phyloP scores from a whole-genome alignment of 208 protist species.

The Acanthamoeba healyi region DNA sequence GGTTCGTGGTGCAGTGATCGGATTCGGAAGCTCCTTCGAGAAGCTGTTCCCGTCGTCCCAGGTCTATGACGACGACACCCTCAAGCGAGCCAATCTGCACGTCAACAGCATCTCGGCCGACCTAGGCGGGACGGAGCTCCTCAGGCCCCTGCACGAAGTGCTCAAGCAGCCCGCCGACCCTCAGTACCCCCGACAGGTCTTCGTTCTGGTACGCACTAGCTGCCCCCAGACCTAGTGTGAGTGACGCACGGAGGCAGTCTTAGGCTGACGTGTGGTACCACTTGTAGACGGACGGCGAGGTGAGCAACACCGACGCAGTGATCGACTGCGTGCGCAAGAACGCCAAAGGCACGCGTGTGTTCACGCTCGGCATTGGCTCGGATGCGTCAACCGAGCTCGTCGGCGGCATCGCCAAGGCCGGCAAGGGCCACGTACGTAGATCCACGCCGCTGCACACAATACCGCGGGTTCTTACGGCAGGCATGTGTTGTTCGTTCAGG shows the following conservation, averaged over 20 bases:
- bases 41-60: slow-evolving; percentile 54
- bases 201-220: slow-evolving; percentile 56
- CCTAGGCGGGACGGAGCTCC: slow-evolving; percentile 83
- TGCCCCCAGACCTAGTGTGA: background rate
- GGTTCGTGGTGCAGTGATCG: slow-evolving; percentile 58
- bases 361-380: slow-evolving; percentile 82
- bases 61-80: slow-evolving; percentile 63
- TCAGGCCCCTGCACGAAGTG: slow-evolving; percentile 72
- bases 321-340: slow-evolving; percentile 52
- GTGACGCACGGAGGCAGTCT: too few relatives aligned
- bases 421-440: background rate
- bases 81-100: slow-evolving; percentile 72
- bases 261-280: background rate
- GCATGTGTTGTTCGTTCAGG: slow-evolving; percentile 63
- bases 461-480: background rate
- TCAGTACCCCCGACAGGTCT: slow-evolving; percentile 78
- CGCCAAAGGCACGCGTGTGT: slow-evolving; percentile 74
- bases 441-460: background rate
- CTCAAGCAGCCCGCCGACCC: slow-evolving; percentile 2
- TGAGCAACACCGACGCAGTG: slow-evolving; percentile 82
- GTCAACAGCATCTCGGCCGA: slow-evolving; percentile 53
- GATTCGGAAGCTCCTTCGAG: slow-evolving; percentile 76
- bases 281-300: slow-evolving; percentile 83
- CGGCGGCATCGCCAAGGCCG: slow-evolving; percentile 79
- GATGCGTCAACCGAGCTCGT: slow-evolving; percentile 75